Percentiles rank a stretch among this genome's conserved stretches.
These are phyloP conservation scores for Leishmania braziliensis DNA, from an alignment of 208 protist species.

Conservation along the genomic window DNA sequence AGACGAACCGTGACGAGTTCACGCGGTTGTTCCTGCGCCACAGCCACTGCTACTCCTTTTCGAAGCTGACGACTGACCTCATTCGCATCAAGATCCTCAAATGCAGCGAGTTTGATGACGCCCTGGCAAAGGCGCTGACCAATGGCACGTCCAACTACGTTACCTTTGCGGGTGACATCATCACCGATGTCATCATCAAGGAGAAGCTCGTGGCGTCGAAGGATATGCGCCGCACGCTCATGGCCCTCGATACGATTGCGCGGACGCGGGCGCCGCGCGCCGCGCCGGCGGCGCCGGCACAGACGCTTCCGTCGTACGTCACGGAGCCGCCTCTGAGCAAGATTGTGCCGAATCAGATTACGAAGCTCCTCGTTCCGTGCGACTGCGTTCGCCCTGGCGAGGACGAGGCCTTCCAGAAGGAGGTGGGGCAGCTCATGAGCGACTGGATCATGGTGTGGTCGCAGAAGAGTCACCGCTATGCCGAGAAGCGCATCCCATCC, in stretches of 20 bases:
- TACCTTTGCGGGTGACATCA: conserved; percentile 79
- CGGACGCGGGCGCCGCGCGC: conserved; percentile 34
- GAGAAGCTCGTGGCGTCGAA: conserved; percentile 65
- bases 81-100: conserved; percentile 92
- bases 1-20: conserved; percentile 74
- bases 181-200: conserved; percentile 78
- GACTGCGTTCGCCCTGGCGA: conserved; percentile 44
- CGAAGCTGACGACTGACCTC: conserved; percentile 73
- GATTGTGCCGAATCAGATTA: conserved; percentile 46
- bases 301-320: conserved; percentile 41
- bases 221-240: conserved; percentile 75
- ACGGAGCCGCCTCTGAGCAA: conserved; percentile 58
- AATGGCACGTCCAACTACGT: conserved; percentile 35
- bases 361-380: conserved; percentile 57
- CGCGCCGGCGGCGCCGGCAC: conserved; percentile 19
- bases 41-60: conserved; percentile 59
- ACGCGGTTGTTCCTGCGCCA: conserved; percentile 77
- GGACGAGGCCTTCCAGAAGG: conserved; percentile 45
- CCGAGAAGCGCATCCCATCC: conserved; percentile 52
- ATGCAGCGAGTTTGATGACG: conserved; percentile 81
- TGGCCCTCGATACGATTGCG: conserved; percentile 74
- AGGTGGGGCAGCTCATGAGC: conserved; percentile 66
- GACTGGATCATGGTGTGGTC: conserved; percentile 81
- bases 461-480: conserved; percentile 42
- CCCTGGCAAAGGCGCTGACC: conserved; percentile 75